Evolutionary conservation across 169 alveolate species (phyloP).

Genomic region (Cryptosporidium sp.): DNA sequence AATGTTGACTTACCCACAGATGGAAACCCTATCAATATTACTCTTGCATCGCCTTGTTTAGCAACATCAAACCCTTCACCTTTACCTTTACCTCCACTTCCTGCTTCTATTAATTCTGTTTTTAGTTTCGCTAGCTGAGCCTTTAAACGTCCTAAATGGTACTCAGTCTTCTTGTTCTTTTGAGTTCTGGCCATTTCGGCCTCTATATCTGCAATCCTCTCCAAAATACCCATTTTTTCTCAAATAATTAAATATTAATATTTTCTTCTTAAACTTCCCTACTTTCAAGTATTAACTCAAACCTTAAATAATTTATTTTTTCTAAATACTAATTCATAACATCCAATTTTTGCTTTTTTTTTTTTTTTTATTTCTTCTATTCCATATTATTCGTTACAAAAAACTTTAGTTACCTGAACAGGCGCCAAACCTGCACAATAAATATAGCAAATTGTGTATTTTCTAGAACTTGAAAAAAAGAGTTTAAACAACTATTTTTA

Average conservation of each 20-base stretch:
- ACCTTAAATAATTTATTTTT: neutral
- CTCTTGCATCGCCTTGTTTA: slow-evolving; percentile 92
- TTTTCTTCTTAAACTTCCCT: neutral
- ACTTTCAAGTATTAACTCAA: neutral
- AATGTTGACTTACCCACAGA: slow-evolving; percentile 91
- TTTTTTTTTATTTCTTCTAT: neutral
- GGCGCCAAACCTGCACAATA: slow-evolving; percentile 33
- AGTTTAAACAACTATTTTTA: too few species aligned
- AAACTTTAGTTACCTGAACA: neutral
- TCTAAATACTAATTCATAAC: neutral
- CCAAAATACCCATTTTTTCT: slow-evolving; percentile 76
- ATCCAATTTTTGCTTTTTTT: neutral
- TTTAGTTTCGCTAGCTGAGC: slow-evolving; percentile 89
- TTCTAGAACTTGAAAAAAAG: too few species aligned
- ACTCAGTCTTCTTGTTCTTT: slow-evolving; percentile 90
- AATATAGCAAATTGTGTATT: neutral
- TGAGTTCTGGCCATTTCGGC: slow-evolving; percentile 92
- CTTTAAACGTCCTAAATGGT: slow-evolving; percentile 90
- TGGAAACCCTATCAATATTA: slow-evolving; percentile 92
- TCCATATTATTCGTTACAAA: neutral
- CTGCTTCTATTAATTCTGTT: slow-evolving; percentile 86
- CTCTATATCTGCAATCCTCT: slow-evolving; percentile 90
- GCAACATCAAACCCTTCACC: slow-evolving; percentile 92
- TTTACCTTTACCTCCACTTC: slow-evolving; percentile 78
- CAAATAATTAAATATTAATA: neutral